Evolutionary conservation across 345 rosid species (phyloP).

Genomic region (Populus pruinosa): DNA sequence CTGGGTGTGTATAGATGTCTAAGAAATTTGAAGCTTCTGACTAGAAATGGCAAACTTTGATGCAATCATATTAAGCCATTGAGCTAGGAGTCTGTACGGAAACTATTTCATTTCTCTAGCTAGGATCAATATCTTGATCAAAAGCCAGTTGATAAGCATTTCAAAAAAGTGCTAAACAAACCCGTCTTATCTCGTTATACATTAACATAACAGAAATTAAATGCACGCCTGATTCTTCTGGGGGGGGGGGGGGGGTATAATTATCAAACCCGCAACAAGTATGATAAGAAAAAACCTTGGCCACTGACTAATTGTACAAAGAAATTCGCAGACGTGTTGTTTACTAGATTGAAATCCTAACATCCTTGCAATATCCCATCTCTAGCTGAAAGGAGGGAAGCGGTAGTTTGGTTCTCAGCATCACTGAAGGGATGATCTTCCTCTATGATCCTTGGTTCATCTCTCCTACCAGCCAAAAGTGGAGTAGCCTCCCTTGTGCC

Average conservation of each 20-base stretch:
- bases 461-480: constrained; percentile 31
- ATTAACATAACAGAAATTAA: background rate
- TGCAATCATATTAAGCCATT: background rate
- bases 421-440: constrained; percentile 50
- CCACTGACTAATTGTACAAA: background rate
- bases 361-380: constrained; percentile 33
- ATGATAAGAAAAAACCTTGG: background rate
- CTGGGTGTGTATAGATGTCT: background rate
- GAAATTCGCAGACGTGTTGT: background rate
- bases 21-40: background rate
- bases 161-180: background rate
- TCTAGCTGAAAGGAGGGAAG: constrained; percentile 39
- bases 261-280: background rate
- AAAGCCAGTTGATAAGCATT: background rate
- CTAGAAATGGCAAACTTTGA: background rate
- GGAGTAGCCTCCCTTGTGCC: constrained; percentile 33
- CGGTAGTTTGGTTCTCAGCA: constrained; percentile 24
- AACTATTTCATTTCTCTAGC: background rate
- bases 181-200: background rate
- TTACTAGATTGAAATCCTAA: background rate
- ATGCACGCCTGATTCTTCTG: background rate
- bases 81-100: background rate
- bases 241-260: no score
- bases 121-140: background rate
- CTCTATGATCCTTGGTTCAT: constrained; percentile 16